Evolutionary conservation across 257 asterid genomes (phyloP), one percentile per base, ranked within the genome.

Genomic region (Plantago major): DNA sequence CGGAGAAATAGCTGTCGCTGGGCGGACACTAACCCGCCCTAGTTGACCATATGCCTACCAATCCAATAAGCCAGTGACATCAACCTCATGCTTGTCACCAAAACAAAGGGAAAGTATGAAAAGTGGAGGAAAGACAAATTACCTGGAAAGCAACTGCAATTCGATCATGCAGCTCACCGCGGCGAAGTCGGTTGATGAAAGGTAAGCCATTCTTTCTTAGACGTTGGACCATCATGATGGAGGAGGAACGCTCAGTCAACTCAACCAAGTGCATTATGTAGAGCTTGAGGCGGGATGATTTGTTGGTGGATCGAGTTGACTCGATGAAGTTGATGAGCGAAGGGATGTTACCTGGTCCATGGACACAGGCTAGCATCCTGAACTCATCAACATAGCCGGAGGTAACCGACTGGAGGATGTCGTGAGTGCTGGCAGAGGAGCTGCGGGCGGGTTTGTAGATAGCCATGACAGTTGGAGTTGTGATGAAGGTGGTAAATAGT

Each of bases 401-500:
- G 3, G 71, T 13, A 7, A 19, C 19, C 6, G 76, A 68, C 10
- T 70, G 55, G 3, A 60, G 55, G 19, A 19, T 58, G 28, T 64
- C 73, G 58, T 16, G 64, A 13, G 47, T 15, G 13, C 43, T 14
- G 65, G 66, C 9, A 54, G 75, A 7, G 62, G 5, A 0, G 49
- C 48, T 65, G 30, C 71, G 61, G 10, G 70, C 76, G 1, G 87
- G 80, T 56, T 67, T 76, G 77, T 74, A 73, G 69, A 86, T 81
- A 42, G 81, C 74, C 74, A 81, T 72, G 43, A 86, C 92, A 0
- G 67, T 42, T 1, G 95, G 95, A 13, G 87, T 82, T 11, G 92
- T 84, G 10, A 81, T 65, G 78, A 84, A 81, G 30, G 95, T 86
- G 53, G 89, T 84, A 66, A 81, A 69, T n/a, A 84, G 69, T 45